Evolutionary conservation across 805 yeast species (phyloP), one percentile per base, ranked within the genome.

Genomic region (Candida pseudoglaebosa): DNA sequence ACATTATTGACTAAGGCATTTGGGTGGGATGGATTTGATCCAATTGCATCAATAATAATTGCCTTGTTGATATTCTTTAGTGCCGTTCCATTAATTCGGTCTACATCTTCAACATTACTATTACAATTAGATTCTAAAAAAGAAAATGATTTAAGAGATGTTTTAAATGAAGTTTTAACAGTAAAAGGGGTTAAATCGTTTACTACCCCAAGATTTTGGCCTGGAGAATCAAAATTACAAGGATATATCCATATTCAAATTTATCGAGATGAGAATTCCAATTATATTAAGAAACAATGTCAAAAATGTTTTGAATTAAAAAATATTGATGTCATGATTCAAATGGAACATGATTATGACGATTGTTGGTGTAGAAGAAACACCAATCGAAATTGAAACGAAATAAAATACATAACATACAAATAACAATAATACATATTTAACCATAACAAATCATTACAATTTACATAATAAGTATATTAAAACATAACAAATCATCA

Each of bases 201-300:
- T 52, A 78, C 95, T 0, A 83, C 88, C 0, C 97, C 98, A 7
- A 74, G 95, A 50, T 90, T 91, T 60, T 91, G 98, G 98, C 86
- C 91, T 3, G 57, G 56, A 14, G 47, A 42, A 10, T 42, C 44
- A 21, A 48, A 21, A 18, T 47, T 52, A 6, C 46, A 36, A 2
- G 99, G 99, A 1, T 84, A 82, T 48, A 71, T 91, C 10, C 98
- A 93, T 54, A 72, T 91, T 8, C 96, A 87, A 56, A 78, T 67
- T 17, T 75, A 69, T 48, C 55, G 73, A 8, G 90, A 86, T 2
- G 90, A 84, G 41, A 82, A 79, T 54, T 68, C 78, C 5, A 67
- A 78, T 0, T 71, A 68, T 29, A 75, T 85, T 20, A 75, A 82
- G 46, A 74, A 72, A 42, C 73, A 80, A 50, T 82, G 82, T 6